Percentiles rank a stretch among this genome's conserved stretches.
Conservation (phyloP, 768 basidiomycete genomes). For the Botryobasidium botryosum region DNA sequence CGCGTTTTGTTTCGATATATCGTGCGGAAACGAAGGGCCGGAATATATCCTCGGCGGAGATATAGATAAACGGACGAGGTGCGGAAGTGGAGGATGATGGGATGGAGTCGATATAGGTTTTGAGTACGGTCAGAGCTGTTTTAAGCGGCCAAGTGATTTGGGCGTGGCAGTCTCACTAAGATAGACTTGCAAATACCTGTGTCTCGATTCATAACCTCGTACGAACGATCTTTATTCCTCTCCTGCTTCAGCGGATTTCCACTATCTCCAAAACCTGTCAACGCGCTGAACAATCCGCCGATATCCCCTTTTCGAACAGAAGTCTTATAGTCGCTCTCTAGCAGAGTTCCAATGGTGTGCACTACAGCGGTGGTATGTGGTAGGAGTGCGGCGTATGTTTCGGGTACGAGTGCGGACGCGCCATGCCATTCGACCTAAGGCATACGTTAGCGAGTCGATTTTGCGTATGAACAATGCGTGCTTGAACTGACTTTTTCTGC, state of each 20-base stretch:
- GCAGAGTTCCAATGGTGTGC: conserved; percentile 81
- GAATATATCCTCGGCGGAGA: conserved; percentile 90
- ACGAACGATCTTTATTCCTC: conserved; percentile 30
- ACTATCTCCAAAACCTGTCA: conserved; percentile 24
- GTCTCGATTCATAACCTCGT: conserved; percentile 77
- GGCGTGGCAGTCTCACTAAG: conserved; percentile 7
- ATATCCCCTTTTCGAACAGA: conserved; percentile 45
- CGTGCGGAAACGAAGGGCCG: conserved; percentile 68
- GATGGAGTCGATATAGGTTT: conserved; percentile 34
- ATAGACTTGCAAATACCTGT: conserved; percentile 40
- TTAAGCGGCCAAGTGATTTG: neutral
- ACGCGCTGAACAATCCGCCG: conserved; percentile 30
- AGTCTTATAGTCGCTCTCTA: conserved; percentile 74
- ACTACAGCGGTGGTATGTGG: conserved; percentile 60
- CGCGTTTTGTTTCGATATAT: conserved; percentile 89
- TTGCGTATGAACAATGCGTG: conserved; percentile 8
- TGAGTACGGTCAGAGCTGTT: conserved; percentile 57
- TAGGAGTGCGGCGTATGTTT: conserved; percentile 53
- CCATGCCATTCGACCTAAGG: conserved; percentile 71
- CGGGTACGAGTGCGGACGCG: conserved; percentile 66
- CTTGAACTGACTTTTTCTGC: conserved; percentile 41
- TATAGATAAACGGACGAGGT: conserved; percentile 60
- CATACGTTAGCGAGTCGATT: conserved; percentile 4
- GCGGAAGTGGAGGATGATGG: conserved; percentile 20
- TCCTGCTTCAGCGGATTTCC: conserved; percentile 39